These are phyloP conservation scores for Venturia effusa DNA, from an alignment of 2,329 filamentous ascomycete genomes.

Conservation along the genomic window DNA sequence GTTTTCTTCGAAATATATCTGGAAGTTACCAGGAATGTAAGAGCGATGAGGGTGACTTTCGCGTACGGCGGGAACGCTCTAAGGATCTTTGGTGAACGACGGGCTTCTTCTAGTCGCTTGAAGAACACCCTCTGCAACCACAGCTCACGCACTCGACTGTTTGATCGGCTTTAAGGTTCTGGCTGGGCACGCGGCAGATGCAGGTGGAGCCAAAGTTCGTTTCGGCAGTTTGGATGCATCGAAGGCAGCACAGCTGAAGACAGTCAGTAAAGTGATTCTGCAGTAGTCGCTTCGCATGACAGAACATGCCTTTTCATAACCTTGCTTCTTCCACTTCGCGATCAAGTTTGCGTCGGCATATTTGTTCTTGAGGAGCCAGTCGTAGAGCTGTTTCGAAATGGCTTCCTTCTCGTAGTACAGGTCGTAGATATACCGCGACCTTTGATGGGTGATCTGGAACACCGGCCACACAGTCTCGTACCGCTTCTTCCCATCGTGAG, in stretches of 20 bases:
- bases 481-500: constrained; percentile 67
- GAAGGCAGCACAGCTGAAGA: constrained; percentile 75
- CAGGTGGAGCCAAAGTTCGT: constrained; percentile 98
- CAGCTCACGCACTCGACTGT: constrained; percentile 91
- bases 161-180: constrained; percentile 80
- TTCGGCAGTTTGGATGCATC: constrained; percentile 98
- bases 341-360: constrained; percentile 94
- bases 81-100: not conserved
- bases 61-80: not conserved
- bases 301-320: constrained; percentile 77
- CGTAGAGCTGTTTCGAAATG: constrained; percentile 84
- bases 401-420: constrained; percentile 97
- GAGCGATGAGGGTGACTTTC: not conserved
- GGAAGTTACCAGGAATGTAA: not conserved
- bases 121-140: constrained; percentile 83
- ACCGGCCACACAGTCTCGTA: constrained; percentile 95
- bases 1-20: no score
- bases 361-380: constrained; percentile 91
- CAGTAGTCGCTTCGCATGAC: not conserved
- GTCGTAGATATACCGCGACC: constrained; percentile 89
- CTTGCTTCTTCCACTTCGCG: constrained; percentile 99
- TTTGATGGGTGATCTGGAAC: constrained; percentile 92
- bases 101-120: constrained; percentile 51
- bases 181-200: constrained; percentile 87
- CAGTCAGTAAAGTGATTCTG: not conserved